Conservation (phyloP, 768 basidiomycete species). For the Boletus sp. region DNA sequence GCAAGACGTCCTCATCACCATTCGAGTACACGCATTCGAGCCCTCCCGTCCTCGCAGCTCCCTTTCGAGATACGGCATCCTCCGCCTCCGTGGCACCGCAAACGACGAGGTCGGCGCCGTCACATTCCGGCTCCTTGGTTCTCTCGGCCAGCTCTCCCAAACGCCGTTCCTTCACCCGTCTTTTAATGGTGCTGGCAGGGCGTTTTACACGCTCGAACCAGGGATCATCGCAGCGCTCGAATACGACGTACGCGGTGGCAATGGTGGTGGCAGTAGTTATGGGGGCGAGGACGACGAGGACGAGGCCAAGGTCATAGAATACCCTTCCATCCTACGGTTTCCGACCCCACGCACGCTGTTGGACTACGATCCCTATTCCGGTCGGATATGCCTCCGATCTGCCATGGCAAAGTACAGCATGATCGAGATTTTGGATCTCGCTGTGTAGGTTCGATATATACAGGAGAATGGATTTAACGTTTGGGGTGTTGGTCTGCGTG, state of each 20-base stretch:
- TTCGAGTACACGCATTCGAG: conserved; percentile 1
- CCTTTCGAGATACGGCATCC: conserved; percentile 1
- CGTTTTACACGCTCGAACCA: neutral
- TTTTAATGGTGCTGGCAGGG: conserved; percentile 15
- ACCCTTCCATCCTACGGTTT: conserved; percentile 1
- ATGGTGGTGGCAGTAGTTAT: fast-evolving
- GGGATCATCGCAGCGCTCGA: conserved; percentile 6
- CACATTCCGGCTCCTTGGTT: conserved; percentile 4
- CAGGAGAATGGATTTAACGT: too few relatives aligned
- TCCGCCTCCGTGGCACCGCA: neutral
- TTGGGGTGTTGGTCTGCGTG: neutral
- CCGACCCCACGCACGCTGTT: neutral
- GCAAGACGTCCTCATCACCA: conserved; percentile 8
- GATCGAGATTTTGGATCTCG: conserved; percentile 19
- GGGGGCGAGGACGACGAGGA: too few relatives aligned
- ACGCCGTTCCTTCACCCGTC: conserved; percentile 5
- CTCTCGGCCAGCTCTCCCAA: neutral
- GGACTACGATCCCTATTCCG: conserved; percentile 23
- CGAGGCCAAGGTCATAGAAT: neutral
- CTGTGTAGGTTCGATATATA: neutral
- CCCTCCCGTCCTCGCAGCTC: neutral
- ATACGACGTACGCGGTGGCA: conserved; percentile 5
- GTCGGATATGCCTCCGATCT: conserved; percentile 13
- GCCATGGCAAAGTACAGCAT: neutral
- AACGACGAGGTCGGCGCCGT: conserved; percentile 2